phyloP scores from a whole-genome alignment of 768 basidiomycete genomes.

The Psilocybe tampanensis region DNA sequence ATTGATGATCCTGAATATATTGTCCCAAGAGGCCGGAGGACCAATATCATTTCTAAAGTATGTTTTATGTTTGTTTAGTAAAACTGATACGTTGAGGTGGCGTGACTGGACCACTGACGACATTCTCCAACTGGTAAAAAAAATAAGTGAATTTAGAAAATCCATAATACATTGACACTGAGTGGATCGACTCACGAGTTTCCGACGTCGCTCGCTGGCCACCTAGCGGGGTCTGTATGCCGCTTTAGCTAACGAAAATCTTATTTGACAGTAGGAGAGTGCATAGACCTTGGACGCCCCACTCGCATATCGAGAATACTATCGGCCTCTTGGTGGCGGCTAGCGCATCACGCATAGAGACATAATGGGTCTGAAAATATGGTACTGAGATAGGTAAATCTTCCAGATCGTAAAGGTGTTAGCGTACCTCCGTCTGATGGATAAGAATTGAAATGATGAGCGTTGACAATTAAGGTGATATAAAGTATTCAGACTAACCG shows the following conservation, averaged over 20 bases:
- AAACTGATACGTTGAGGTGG: background rate
- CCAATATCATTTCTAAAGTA: constrained; percentile 46
- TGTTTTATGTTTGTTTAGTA: background rate
- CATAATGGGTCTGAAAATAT: constrained; percentile 38
- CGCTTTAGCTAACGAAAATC: background rate
- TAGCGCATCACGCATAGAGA: constrained; percentile 49
- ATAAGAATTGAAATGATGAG: background rate
- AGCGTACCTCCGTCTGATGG: constrained; percentile 36
- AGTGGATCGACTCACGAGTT: constrained; percentile 38
- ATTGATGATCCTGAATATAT: constrained; percentile 51
- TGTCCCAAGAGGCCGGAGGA: constrained; percentile 48
- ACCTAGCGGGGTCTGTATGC: constrained; percentile 46
- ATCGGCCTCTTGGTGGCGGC: constrained; percentile 46
- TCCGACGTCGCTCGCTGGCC: constrained; percentile 46
- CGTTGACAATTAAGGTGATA: background rate
- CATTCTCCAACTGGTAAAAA: constrained; percentile 40
- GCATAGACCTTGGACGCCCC: constrained; percentile 43
- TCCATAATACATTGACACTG: background rate
- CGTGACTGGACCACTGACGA: constrained; percentile 31
- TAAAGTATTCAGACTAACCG: constrained; percentile 25
- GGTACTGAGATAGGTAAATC: background rate
- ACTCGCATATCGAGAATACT: constrained; percentile 53
- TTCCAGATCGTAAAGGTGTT: background rate
- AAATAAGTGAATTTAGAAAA: background rate
- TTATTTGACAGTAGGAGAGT: background rate